These are phyloP conservation scores for Globisporangium apiculatum DNA, from an alignment of 352 stramenopile genomes.

Conservation along the genomic window DNA sequence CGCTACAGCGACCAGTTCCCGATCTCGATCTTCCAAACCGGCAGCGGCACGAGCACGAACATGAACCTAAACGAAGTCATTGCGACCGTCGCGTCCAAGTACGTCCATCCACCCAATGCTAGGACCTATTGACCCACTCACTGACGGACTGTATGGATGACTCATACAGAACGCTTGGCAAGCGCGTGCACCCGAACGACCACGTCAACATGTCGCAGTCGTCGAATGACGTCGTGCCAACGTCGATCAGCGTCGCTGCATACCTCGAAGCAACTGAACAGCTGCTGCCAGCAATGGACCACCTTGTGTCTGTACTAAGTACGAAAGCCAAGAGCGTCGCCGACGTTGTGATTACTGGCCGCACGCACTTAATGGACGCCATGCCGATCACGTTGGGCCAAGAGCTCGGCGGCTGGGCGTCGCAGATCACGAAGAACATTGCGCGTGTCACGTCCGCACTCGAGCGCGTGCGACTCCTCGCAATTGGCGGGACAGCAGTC, in stretches of 20 bases:
- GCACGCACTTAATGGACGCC: slow-evolving; percentile 75
- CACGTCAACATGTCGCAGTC: slow-evolving; percentile 71
- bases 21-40: slow-evolving; percentile 84
- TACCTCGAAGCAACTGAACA: slow-evolving; percentile 41
- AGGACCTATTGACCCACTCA: slow-evolving; percentile 29
- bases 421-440: slow-evolving; percentile 52
- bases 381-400: slow-evolving; percentile 49
- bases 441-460: slow-evolving; percentile 35
- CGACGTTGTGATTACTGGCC: slow-evolving; percentile 47
- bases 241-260: slow-evolving; percentile 40
- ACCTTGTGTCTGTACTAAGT: slow-evolving; percentile 28
- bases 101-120: background rate
- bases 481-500: slow-evolving; percentile 52
- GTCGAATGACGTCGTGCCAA: slow-evolving; percentile 61
- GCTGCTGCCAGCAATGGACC: slow-evolving; percentile 55
- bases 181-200: slow-evolving; percentile 79
- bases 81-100: slow-evolving; percentile 73
- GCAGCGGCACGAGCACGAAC: slow-evolving; percentile 95
- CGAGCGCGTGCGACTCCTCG: slow-evolving; percentile 37
- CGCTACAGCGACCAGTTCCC: slow-evolving; percentile 36
- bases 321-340: slow-evolving; percentile 29
- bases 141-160: no score
- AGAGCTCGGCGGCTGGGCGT: slow-evolving; percentile 39
- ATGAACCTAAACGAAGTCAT: slow-evolving; percentile 98
- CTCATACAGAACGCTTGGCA: slow-evolving; percentile 56